Percentiles rank a stretch among this genome's conserved stretches.
These are phyloP conservation scores for Camellia granthamiana DNA, from an alignment of 148 eudicot genomes.

Conservation along the genomic window DNA sequence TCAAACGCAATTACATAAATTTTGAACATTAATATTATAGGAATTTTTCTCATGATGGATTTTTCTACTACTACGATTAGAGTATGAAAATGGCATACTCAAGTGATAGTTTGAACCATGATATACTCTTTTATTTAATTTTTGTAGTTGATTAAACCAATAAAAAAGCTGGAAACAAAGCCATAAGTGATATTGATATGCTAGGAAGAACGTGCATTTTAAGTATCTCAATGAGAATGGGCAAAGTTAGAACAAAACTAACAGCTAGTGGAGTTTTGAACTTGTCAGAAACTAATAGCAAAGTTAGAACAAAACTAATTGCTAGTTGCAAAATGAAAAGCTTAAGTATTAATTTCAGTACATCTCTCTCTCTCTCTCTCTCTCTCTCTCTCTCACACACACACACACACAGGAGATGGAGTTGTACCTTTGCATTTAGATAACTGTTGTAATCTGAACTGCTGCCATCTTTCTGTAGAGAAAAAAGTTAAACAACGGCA, in stretches of 20 bases:
- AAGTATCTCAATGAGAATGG: neutral
- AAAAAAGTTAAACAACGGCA: constrained; percentile 12
- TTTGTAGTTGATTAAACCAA: neutral
- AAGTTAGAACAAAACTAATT: neutral
- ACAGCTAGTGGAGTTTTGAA: neutral
- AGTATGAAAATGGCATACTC: neutral
- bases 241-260: neutral
- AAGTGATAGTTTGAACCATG: neutral
- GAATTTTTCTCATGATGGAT: too few relatives aligned
- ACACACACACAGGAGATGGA: neutral
- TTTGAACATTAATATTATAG: too few relatives aligned
- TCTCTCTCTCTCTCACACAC: neutral
- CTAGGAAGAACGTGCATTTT: neutral
- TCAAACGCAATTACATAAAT: neutral
- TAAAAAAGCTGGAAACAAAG: neutral
- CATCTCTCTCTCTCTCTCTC: neutral
- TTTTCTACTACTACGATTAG: too few relatives aligned
- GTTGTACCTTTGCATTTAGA: constrained; percentile 74
- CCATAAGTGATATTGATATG: neutral
- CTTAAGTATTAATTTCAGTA: neutral
- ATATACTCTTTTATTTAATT: too few relatives aligned
- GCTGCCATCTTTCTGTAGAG: constrained; percentile 79
- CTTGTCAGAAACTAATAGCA: too few relatives aligned
- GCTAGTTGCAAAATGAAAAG: neutral
- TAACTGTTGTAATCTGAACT: constrained; percentile 72